Evolutionary conservation across 352 stramenopile species (phyloP), one percentile per base, ranked within the genome.

Genomic region (Phytophthora pini): DNA sequence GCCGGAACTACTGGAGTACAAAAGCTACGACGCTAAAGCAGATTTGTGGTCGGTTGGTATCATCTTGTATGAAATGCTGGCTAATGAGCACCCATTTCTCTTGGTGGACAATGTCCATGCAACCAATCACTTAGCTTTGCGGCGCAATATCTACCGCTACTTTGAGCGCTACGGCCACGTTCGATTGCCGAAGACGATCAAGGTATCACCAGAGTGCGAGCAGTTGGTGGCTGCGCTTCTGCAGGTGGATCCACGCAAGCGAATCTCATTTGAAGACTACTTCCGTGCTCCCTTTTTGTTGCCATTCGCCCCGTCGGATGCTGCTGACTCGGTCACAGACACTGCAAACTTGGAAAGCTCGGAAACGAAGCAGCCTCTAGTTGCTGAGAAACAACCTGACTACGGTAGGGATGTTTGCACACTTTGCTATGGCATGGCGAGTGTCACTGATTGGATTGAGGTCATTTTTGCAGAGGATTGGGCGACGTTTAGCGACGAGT

Each of bases 61-160:
- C 38, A 93, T 93, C 53, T 50, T 93, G 20, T 93, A 91, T 69
- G 85, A 93, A 62, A 93, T 93, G 85, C 72, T 93, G n/a, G 82
- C 72, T 27, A 90, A 92, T 40, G 82, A 90, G 47, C 85, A 93
- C 34, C 85, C 85, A 27, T 93, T 93, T 41, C 70, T 93, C 5
- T 72, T 92, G 1, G 85, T 93, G 5, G 79, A 93, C 51, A 87
- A 87, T 24, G 76, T 74, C 29, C 83, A 93, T 48, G 85, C 85
- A 22, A 93, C 83, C 4, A 93, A 93, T 59, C 85, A 93, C 69
- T 64, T 93, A 44, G 85, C 83, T 8, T 56, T 93, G 39, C 81
- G 85, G 3, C 76, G 83, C 13, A 93, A 93, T 55, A 93, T 93
- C 50, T 76, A 89, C 41, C 85, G 83, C 1, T 93, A 93, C 56